A percentile compares a stretch with the other conserved stretches of the same genome.
Conservation (phyloP, 139 green algal species). For the Eudorina sp. region DNA sequence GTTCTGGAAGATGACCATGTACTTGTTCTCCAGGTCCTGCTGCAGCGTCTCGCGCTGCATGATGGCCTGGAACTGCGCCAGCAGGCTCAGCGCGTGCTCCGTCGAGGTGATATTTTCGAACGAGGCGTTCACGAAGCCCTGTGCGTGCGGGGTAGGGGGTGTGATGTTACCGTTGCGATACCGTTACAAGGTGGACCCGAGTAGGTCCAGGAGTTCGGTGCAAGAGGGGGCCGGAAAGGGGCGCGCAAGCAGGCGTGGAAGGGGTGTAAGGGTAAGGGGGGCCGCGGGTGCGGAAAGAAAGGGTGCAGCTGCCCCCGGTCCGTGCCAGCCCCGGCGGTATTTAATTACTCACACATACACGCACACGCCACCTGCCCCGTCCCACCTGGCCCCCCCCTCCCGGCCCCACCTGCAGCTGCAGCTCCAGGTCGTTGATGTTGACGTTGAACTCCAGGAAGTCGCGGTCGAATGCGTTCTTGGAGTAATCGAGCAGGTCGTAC, state of each 20-base stretch:
- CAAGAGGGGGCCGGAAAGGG: too few relatives aligned
- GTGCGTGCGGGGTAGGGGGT: conserved; percentile 21
- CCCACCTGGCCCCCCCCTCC: not conserved
- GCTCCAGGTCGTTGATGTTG: conserved; percentile 95
- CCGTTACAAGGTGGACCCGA: too few relatives aligned
- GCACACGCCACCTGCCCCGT: not conserved
- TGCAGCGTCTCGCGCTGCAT: conserved; percentile 88
- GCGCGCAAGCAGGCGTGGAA: too few relatives aligned
- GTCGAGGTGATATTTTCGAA: conserved; percentile 92
- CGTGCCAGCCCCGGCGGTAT: too few relatives aligned
- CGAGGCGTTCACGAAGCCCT: conserved; percentile 89
- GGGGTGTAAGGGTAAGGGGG: too few relatives aligned
- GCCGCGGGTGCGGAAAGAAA: too few relatives aligned
- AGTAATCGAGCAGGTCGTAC: conserved; percentile 93
- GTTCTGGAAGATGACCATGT: conserved; percentile 91
- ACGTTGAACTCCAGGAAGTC: conserved; percentile 97
- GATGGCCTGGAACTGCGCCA: conserved; percentile 91
- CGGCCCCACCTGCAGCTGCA: conserved; percentile 73
- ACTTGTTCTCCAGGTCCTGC: conserved; percentile 85
- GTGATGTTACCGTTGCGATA: too few relatives aligned
- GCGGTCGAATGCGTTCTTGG: conserved; percentile 88
- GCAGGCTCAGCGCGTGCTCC: conserved; percentile 89
- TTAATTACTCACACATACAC: too few relatives aligned
- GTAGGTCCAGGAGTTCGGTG: too few relatives aligned
- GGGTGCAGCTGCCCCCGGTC: too few relatives aligned